Conservation (phyloP, 2,329 filamentous ascomycete species). For the Cladophialophora immunda region DNA sequence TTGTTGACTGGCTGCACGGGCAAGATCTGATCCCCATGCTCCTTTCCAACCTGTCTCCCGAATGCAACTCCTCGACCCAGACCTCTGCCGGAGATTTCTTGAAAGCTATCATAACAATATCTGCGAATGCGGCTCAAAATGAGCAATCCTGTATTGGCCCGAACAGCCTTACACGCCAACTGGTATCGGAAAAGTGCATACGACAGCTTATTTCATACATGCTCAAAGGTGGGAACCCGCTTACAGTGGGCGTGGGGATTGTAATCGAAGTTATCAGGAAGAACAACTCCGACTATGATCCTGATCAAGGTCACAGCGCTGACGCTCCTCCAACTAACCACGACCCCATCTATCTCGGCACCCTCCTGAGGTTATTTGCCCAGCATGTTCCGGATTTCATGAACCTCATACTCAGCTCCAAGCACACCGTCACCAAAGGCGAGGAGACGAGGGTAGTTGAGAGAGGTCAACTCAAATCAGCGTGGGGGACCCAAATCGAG, state of each 20-base stretch:
- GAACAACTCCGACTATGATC: slow-evolving; percentile 98
- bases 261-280: slow-evolving; percentile 98
- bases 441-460: slow-evolving; percentile 69
- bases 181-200: slow-evolving; percentile 86
- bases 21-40: slow-evolving; percentile 87
- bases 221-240: slow-evolving; percentile 89
- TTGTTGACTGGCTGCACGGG: slow-evolving; percentile 95
- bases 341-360: slow-evolving; percentile 95
- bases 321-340: slow-evolving; percentile 81
- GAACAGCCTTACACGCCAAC: slow-evolving; percentile 92
- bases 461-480: slow-evolving; percentile 79
- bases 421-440: slow-evolving; percentile 64
- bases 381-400: slow-evolving; percentile 94
- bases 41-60: slow-evolving; percentile 83
- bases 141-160: slow-evolving; percentile 99
- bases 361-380: slow-evolving; percentile 86
- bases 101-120: slow-evolving; percentile 98
- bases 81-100: slow-evolving; percentile 97
- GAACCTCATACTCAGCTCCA: slow-evolving; percentile 81
- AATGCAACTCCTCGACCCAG: slow-evolving; percentile 88
- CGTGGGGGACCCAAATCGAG: slow-evolving; percentile 90
- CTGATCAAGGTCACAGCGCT: slow-evolving; percentile 83
- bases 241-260: slow-evolving; percentile 96
- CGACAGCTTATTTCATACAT: slow-evolving; percentile 88
- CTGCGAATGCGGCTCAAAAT: slow-evolving; percentile 95